phyloP scores from a whole-genome alignment of 2,329 filamentous ascomycete species.

The Didymella segeticola region DNA sequence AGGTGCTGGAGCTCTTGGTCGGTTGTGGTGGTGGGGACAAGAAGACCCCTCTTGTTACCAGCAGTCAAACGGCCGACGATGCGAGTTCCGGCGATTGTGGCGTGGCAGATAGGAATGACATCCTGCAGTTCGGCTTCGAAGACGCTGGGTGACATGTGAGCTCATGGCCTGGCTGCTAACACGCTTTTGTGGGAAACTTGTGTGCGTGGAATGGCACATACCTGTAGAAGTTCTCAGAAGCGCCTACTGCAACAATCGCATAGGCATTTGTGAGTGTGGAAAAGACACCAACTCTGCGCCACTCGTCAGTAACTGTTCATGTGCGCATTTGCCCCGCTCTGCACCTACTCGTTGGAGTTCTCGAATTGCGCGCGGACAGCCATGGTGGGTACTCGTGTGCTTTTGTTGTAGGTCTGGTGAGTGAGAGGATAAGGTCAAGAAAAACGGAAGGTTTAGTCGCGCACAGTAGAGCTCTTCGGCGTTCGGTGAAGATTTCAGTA shows the following conservation, averaged over 20 bases:
- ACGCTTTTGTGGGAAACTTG: neutral
- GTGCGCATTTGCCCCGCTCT: constrained; percentile 3
- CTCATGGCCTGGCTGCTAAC: neutral
- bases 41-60: constrained; percentile 94
- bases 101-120: constrained; percentile 94
- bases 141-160: constrained; percentile 63
- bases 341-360: constrained; percentile 83
- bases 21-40: constrained; percentile 93
- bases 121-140: constrained; percentile 98
- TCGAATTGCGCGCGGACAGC: constrained; percentile 72
- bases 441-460: constrained; percentile 13
- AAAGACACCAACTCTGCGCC: constrained; percentile 88
- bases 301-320: constrained; percentile 21
- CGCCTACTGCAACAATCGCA: constrained; percentile 90
- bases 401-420: constrained; percentile 1
- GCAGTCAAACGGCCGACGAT: constrained; percentile 96
- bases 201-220: constrained; percentile 43
- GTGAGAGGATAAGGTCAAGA: neutral
- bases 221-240: constrained; percentile 99
- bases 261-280: constrained; percentile 96
- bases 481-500: constrained; percentile 31
- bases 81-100: constrained; percentile 93
- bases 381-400: constrained; percentile 47
- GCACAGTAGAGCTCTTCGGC: constrained; percentile 16
- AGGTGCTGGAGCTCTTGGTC: constrained; percentile 98